Conservation (phyloP, 2,329 filamentous ascomycete species). For the Curvularia eragrostidis region DNA sequence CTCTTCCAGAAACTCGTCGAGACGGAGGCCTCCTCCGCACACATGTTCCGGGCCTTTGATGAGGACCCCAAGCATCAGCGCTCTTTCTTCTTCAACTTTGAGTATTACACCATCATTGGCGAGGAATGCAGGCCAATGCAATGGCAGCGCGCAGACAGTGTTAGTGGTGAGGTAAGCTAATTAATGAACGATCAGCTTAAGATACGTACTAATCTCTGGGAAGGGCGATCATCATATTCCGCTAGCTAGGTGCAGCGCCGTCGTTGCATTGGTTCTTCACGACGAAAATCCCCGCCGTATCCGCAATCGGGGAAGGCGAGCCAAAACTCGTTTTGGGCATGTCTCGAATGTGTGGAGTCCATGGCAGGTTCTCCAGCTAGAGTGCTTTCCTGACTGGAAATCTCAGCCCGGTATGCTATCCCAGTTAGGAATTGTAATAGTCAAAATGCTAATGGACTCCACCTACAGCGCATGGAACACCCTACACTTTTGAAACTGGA, state of each 20-base stretch:
- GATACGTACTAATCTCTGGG: too few species aligned
- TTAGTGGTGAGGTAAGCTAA: conserved; percentile 48
- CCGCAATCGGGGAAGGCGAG: conserved; percentile 58
- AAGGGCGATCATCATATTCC: conserved; percentile 60
- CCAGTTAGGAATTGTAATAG: background rate
- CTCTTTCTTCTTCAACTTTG: conserved; percentile 69
- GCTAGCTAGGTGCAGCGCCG: conserved; percentile 65
- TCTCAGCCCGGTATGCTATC: conserved; percentile 31
- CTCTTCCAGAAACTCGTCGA: conserved; percentile 63
- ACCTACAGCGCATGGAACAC: conserved; percentile 47
- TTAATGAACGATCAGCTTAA: too few species aligned
- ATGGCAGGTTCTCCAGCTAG: conserved; percentile 59
- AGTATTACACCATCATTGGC: conserved; percentile 68
- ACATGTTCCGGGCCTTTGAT: conserved; percentile 60
- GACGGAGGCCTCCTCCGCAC: conserved; percentile 53
- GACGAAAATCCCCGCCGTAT: conserved; percentile 60
- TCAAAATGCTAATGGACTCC: background rate
- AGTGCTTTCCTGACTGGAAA: conserved; percentile 58
- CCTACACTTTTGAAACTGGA: conserved; percentile 62
- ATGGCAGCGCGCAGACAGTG: conserved; percentile 65
- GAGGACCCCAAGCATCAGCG: conserved; percentile 58
- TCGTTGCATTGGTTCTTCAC: conserved; percentile 64
- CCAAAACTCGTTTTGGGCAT: conserved; percentile 57
- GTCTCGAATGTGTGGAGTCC: conserved; percentile 66
- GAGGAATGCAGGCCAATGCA: conserved; percentile 63